Evolutionary conservation across 2,329 filamentous ascomycete species (phyloP).

Genomic region (Arthrinium phaeospermum): DNA sequence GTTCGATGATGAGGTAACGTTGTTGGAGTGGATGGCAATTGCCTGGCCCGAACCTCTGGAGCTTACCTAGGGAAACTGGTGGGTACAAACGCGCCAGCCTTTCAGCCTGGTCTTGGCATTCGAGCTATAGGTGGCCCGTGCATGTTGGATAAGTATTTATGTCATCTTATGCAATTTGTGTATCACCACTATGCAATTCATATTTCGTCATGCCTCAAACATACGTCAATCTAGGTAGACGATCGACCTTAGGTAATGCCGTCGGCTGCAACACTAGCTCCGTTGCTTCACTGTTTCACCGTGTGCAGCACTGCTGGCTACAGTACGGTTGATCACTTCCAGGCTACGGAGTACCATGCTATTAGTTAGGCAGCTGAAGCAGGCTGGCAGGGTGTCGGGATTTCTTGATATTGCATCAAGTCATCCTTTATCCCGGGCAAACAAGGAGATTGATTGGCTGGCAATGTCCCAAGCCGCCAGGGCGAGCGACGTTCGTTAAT

Average conservation of each 20-base stretch:
- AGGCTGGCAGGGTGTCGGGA: neutral
- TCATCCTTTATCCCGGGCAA: neutral
- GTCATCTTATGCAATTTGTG: neutral
- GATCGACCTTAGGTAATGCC: neutral
- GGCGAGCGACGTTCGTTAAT: constrained; percentile 8
- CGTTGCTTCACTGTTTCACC: constrained; percentile 7
- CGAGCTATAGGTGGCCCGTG: constrained; percentile 8
- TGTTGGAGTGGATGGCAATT: constrained; percentile 12
- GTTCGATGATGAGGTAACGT: constrained; percentile 19
- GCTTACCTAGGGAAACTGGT: constrained; percentile 12
- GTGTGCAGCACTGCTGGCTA: neutral
- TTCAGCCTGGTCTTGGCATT: constrained; percentile 21
- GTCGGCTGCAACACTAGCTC: neutral
- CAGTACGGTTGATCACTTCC: neutral
- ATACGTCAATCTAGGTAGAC: neutral
- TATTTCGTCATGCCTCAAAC: neutral
- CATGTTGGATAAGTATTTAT: neutral
- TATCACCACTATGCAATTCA: neutral
- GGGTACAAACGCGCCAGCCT: constrained; percentile 20
- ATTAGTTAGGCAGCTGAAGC: neutral
- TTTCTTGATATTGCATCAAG: constrained; percentile 2
- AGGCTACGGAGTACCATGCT: neutral
- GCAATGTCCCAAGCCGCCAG: neutral
- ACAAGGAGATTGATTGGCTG: neutral
- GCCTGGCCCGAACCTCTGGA: constrained; percentile 4